Evolutionary conservation across 2,329 filamentous ascomycete species (phyloP), one percentile per base, ranked within the genome.

Genomic region (Aspergillus awamori): DNA sequence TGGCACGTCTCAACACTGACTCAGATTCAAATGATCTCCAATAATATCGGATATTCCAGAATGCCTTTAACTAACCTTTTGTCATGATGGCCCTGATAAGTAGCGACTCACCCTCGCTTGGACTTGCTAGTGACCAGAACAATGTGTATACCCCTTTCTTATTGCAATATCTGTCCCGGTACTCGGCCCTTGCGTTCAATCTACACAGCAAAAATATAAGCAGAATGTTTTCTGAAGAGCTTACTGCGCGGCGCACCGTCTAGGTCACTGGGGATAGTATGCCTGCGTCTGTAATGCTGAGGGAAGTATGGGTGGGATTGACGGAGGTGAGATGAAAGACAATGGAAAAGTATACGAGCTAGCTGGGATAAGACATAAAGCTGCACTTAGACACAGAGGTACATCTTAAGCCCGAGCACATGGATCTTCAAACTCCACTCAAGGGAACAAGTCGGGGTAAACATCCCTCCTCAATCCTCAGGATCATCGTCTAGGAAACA

Each of bases 351-450:
- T 36, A 36, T 13, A 1, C 15, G 0, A 10, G 7, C n/a, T 5
- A 43, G 11, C 5, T 13, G 17, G 2, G 8, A 45, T 5, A 22
- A 22, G 10, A 8, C 20, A 13, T 1, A 11, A 20, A 45, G 2
- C 17, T 10, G n/a, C 10, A 20, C 2, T 0, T 2, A 24, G 2
- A 10, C 20, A 6, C 5, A 22, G 7, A 17, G 1, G 11, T 6
- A 5, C 17, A 13, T 13, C 30, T 33, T 5, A 33, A 33, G 10
- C 30, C 30, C 11, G 4, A 33, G 30, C 30, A 33, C 33, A 20
- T 6, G 11, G 11, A 36, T 5, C 33, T 36, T 11, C 33, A 15
- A 11, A 4, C 20, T 11, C 20, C 41, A 13, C 10, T 22, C 5
- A 10, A 13, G 7, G 41, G 15, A 24, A 24, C 20, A 45, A 45